Percentiles rank a stretch among this genome's conserved stretches.
Evolutionary conservation across 805 yeast species (phyloP).

Genomic region (Kluyveromyces nonfermentans): DNA sequence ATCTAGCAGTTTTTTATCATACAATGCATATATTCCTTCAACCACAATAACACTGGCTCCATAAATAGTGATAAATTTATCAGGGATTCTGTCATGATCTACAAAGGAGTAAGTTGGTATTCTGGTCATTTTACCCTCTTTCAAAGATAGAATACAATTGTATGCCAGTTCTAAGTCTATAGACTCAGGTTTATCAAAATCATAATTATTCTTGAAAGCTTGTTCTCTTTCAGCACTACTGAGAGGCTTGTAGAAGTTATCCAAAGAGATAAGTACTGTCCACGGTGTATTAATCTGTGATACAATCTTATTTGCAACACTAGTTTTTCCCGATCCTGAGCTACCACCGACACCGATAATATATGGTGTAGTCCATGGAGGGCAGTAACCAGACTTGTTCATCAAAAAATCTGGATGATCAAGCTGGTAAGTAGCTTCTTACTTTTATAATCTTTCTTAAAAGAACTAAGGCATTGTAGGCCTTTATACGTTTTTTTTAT

Average conservation of each 20-base stretch:
- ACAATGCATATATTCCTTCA: slow-evolving; percentile 84
- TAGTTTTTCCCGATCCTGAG: slow-evolving; percentile 89
- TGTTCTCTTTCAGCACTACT: slow-evolving; percentile 44
- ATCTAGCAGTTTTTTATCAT: slow-evolving; percentile 56
- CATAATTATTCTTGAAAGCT: slow-evolving; percentile 67
- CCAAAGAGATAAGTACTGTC: slow-evolving; percentile 84
- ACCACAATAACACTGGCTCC: slow-evolving; percentile 91
- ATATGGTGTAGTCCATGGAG: slow-evolving; percentile 87
- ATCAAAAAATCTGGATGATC: neutral
- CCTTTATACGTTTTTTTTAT: no score
- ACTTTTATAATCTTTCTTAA: no score
- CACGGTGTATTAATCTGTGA: slow-evolving; percentile 79
- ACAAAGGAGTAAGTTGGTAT: slow-evolving; percentile 66
- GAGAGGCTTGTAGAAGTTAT: slow-evolving; percentile 81
- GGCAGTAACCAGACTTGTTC: slow-evolving; percentile 36
- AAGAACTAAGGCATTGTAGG: no score
- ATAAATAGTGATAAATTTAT: slow-evolving; percentile 62
- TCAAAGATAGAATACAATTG: slow-evolving; percentile 53
- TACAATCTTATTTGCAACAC: slow-evolving; percentile 77
- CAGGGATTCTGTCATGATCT: slow-evolving; percentile 51
- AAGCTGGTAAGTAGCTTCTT: neutral
- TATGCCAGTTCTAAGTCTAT: slow-evolving; percentile 68
- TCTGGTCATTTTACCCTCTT: slow-evolving; percentile 56
- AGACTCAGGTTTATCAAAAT: slow-evolving; percentile 83
- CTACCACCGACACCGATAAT: slow-evolving; percentile 82